phyloP scores from a whole-genome alignment of 2,329 filamentous ascomycete species.

The Venturiaceae sp. region DNA sequence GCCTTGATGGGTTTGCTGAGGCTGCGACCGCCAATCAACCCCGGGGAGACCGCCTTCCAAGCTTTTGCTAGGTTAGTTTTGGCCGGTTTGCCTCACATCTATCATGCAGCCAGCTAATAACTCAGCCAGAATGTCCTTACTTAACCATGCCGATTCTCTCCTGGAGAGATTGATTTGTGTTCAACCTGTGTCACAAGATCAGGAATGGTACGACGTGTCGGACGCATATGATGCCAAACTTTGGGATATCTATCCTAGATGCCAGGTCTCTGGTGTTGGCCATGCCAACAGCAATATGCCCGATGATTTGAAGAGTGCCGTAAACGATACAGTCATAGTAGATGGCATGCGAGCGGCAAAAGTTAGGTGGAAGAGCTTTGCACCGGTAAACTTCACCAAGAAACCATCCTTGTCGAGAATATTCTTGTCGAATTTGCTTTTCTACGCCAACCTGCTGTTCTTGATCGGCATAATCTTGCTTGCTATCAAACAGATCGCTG shows the following conservation, averaged over 20 bases:
- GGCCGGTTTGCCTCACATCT: not conserved
- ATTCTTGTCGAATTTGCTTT: conserved; percentile 12
- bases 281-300: conserved; percentile 11
- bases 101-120: not conserved
- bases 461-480: conserved; percentile 10
- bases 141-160: conserved; percentile 34
- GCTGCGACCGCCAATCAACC: conserved; percentile 27
- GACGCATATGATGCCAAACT: conserved; percentile 33
- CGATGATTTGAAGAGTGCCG: not conserved
- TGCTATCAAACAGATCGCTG: not conserved
- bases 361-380: conserved; percentile 34
- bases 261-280: conserved; percentile 31
- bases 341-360: conserved; percentile 31
- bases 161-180: conserved; percentile 37
- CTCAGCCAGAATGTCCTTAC: conserved; percentile 26
- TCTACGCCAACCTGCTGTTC: conserved; percentile 8
- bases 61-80: conserved; percentile 29
- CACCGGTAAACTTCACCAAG: conserved; percentile 20
- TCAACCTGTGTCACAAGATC: conserved; percentile 20
- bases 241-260: conserved; percentile 34
- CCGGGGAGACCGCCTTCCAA: conserved; percentile 33
- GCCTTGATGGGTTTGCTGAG: conserved; percentile 37
- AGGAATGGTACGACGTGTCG: conserved; percentile 30
- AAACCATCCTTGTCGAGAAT: conserved; percentile 19
- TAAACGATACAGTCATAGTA: conserved; percentile 31